Percentiles rank a stretch among this genome's conserved stretches.
These are phyloP conservation scores for Chalaropsis ovoidea DNA, from an alignment of 2,329 filamentous ascomycete genomes.

Conservation along the genomic window DNA sequence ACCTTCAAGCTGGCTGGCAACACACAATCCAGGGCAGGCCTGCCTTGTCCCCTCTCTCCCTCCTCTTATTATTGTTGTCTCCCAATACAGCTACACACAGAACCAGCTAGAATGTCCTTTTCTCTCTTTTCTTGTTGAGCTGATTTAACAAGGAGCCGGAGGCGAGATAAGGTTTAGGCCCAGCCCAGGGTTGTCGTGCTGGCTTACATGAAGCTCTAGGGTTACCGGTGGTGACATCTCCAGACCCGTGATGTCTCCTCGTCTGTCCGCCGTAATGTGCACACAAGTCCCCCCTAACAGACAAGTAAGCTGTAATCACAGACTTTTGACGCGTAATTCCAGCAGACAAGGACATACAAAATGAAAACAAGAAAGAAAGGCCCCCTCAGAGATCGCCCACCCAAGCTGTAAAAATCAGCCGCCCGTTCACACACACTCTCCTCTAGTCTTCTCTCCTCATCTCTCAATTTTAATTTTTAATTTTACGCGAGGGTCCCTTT, in stretches of 20 bases:
- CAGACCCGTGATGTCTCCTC: too few species aligned
- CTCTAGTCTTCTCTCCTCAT: constrained; percentile 1
- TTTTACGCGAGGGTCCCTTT: constrained; percentile 8
- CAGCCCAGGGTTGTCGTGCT: neutral
- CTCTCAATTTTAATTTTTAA: constrained; percentile 12
- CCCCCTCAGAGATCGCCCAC: neutral
- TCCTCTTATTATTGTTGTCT: neutral
- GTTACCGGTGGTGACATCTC: too few species aligned
- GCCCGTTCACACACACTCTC: neutral
- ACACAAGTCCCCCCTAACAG: too few species aligned
- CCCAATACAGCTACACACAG: neutral
- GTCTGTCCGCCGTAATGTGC: too few species aligned
- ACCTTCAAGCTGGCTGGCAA: neutral
- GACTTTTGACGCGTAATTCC: too few species aligned
- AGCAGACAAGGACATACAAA: too few species aligned
- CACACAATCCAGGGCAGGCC: neutral
- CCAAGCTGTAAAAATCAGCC: constrained; percentile 7
- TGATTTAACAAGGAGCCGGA: constrained; percentile 7
- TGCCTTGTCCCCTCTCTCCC: neutral
- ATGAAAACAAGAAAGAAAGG: too few species aligned
- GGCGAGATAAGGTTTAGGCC: constrained; percentile 1
- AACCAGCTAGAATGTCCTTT: constrained; percentile 12
- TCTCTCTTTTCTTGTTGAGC: constrained; percentile 2
- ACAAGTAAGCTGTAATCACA: too few species aligned
- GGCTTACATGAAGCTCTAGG: too few species aligned